Evolutionary conservation across 495 filamentous ascomycete species (phyloP).

Genomic region (Penicillium odoratum): DNA sequence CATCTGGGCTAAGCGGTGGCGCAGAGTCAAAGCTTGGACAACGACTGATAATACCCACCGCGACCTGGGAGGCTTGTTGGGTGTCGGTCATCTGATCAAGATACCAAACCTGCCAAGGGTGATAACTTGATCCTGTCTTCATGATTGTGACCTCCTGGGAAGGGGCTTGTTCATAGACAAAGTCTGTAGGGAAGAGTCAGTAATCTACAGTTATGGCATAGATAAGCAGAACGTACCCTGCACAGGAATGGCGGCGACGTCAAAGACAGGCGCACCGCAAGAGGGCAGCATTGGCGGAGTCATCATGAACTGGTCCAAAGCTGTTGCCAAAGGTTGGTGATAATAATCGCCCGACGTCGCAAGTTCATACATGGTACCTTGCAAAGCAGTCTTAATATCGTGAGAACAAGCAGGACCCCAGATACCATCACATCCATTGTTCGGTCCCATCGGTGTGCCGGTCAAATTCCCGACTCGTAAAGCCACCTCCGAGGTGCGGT

Average conservation of each 20-base stretch:
- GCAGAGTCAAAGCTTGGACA: conserved; percentile 32
- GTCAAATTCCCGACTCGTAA: conserved; percentile 45
- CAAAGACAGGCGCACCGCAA: conserved; percentile 37
- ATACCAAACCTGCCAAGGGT: conserved; percentile 45
- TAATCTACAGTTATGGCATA: not conserved
- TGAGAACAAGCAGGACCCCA: conserved; percentile 39
- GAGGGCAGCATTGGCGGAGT: conserved; percentile 23
- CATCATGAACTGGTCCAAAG: conserved; percentile 31
- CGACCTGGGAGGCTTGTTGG: conserved; percentile 42
- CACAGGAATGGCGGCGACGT: conserved; percentile 38
- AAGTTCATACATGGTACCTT: conserved; percentile 31
- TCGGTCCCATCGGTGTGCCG: conserved; percentile 34
- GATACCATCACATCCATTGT: conserved; percentile 46
- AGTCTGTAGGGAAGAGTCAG: conserved; percentile 23
- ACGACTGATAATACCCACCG: conserved; percentile 44
- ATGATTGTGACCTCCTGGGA: conserved; percentile 31
- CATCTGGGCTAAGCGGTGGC: conserved; percentile 28
- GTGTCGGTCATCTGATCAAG: conserved; percentile 37
- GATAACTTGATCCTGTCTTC: conserved; percentile 28
- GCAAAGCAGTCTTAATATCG: conserved; percentile 34
- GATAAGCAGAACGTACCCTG: conserved; percentile 28
- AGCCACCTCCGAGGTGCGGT: conserved; percentile 43
- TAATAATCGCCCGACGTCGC: conserved; percentile 31
- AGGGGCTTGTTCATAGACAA: conserved; percentile 34
- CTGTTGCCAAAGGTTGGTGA: conserved; percentile 32